Evolutionary conservation across 1,284 basidiomycete species (phyloP), one percentile per base, ranked within the genome.

Genomic region (Microbotryomycetes sp.): DNA sequence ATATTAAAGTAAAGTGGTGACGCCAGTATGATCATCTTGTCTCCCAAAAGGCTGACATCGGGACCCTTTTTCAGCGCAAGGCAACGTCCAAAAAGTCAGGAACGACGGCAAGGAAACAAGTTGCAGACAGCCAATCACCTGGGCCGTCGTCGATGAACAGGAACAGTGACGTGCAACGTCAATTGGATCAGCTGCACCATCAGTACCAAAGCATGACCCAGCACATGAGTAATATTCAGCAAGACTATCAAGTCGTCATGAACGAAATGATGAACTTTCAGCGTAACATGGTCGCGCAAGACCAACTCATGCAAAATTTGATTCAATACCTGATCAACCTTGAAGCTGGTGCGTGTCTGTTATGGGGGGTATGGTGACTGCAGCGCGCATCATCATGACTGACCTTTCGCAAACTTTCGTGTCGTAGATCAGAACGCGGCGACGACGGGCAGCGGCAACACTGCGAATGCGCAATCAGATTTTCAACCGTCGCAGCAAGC

Each of bases 231-330:
- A 81, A 80, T 52, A 78, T 90, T 28, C 87, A 89, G 73, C 79
- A 80, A 61, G 85, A 86, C 72, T 89, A 90, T 74, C 83, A 87
- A 73, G 84, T 81, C 62, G 84, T 90, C 45, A 81, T 90, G 27
- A 81, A 82, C 62, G 88, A 91, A 76, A 86, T 92, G 81, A 85
- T 88, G 68, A 83, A 83, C 56, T 88, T 90, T 73, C 89, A 91
- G 77, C 77, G 86, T 61, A 87, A 86, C 70, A 85, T 89, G 82
- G 86, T 87, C 30, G 85, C 88, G 75, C 89, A 91, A 78, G 89
- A 92, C 68, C 83, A 83, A 54, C 75, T 91, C 62, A 87, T 91
- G 83, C 87, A 90, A 76, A 84, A 83, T 68, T 75, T 91, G 64
- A 85, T 91, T 68, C 83, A 86, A 68, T 88, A 89, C 74, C 86